Base-by-base conservation (phyloP, 768 basidiomycete genomes). In the Panellus pusillus region DNA sequence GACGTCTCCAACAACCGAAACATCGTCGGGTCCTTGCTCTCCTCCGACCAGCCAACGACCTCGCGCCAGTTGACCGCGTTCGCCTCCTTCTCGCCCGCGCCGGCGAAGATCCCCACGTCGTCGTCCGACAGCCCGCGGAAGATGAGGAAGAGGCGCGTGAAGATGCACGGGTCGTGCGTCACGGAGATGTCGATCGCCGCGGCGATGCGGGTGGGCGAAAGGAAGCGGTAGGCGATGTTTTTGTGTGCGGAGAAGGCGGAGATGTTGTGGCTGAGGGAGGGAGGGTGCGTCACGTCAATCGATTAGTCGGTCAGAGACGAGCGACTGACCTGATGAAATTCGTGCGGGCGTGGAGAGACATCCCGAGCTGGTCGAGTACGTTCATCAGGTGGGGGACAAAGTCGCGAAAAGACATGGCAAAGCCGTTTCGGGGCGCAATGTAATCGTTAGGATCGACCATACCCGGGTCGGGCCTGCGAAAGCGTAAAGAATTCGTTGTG, bases 161-260 rank as follows among this genome's bases (percentile, higher is more conserved):
- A 92, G 53, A 87, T 74, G 64, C 89, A 91, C 19, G 87, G 84
- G 47, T 91, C 88, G 11, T 81, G 77, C 0, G 89, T 87, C n/a
- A 93, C 84, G 1, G 86, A 84, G 57, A 93, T 89, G 65, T 93
- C 91, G 52, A 93, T 81, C n/a, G 91, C 91, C 3, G 89, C 83
- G 6, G 90, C 88, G 40, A 93, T 88, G 62, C 82, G 87, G 54
- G 77, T 74, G 6, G 89, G 91, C 9, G 84, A 80, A 57, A 93
- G 79, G 69, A 93, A 92, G n/a, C 91, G 85, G 66, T 93, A 93
- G 17, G 91, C 91, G 57, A 93, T 90, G 68, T 93, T 92, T 66
- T 86, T 89, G 72, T 93, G 89, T 14, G 75, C 74, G 9, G 85
- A 73, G 68, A 92, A 92, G 12, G 83, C 72, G 24, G 85, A 75